Evolutionary conservation across 2,329 filamentous ascomycete genomes (phyloP), one percentile per base, ranked within the genome.

Genomic region (Piedraia hortae): DNA sequence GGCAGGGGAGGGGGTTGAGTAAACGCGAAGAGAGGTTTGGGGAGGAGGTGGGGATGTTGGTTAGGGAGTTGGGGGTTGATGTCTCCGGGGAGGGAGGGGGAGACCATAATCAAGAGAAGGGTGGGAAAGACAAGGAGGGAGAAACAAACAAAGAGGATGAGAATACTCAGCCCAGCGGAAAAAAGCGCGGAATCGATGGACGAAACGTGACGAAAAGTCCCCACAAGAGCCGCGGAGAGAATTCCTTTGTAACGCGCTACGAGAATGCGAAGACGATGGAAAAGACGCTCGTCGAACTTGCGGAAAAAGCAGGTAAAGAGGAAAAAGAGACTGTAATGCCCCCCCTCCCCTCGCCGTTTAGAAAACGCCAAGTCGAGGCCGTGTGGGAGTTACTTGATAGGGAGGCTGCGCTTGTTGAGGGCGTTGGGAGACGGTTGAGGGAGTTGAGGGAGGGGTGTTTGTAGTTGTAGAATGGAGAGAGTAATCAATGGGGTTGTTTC

Each of bases 351-450:
- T n/a, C n/a, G n/a, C 32, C 33, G 24, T 54, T 71, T 26, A 53
- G 64, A 26, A 59, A 54, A 43, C 56, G 52, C 22, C 71, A 70
- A 44, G 43, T 73, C 31, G 51, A 52, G 25, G 58, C 70, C 38
- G 62, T 74, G 11, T 62, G 62, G 43, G 46, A 46, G 13, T 42
- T 72, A 27, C 44, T 75, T 31, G 62, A 68, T 26, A 50, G 68
- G 13, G 67, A 75, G 44, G 59, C 59, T 20, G 64, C 64, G 4
- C 42, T 74, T 34, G 61, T 74, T 4, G 66, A 73, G 32, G 67
- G 62, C 11, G 57, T 71, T 11, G 63, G 56, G 31, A 52, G 52
- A 25, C 53, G 67, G 25, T 43, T 75, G 29, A 60, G 67, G 39
- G 56, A 52, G 28, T 44, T 74, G 16, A 17, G 16, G n/a, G n/a